Evolutionary conservation across 1,284 basidiomycete species (phyloP).

Genomic region (Apiotrichum domesticum): DNA sequence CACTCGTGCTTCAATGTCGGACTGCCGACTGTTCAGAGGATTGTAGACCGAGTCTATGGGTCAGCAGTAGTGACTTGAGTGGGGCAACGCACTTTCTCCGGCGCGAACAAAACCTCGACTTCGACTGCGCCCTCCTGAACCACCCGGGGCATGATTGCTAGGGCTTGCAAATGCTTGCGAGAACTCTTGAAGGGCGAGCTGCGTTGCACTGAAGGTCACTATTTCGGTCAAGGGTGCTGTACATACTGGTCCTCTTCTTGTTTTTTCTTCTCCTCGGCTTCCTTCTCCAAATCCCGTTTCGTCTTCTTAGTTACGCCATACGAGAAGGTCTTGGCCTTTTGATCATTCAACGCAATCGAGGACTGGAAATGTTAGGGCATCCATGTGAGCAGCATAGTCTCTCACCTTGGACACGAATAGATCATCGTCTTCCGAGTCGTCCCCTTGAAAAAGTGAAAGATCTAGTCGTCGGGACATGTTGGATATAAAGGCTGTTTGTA

Average conservation of each 20-base stretch:
- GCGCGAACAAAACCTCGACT: constrained; percentile 63
- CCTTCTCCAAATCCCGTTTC: constrained; percentile 80
- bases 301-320: constrained; percentile 48
- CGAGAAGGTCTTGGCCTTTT: constrained; percentile 45
- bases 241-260: constrained; percentile 61
- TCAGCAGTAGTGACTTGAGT: not conserved
- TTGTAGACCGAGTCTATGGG: not conserved
- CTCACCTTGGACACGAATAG: constrained; percentile 25
- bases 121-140: not conserved
- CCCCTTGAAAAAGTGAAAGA: constrained; percentile 42
- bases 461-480: constrained; percentile 39
- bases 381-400: not conserved
- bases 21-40: not conserved
- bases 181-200: constrained; percentile 10
- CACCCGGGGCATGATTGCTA: constrained; percentile 2
- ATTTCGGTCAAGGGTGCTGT: not conserved
- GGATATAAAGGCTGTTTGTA: no score
- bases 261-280: constrained; percentile 74
- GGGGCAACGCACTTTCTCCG: constrained; percentile 40
- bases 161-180: constrained; percentile 10
- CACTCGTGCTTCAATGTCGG: no score
- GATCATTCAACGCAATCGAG: constrained; percentile 29
- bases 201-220: not conserved
- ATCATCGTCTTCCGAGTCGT: constrained; percentile 41
- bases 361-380: no score